phyloP scores from a whole-genome alignment of 352 stramenopile genomes.

The Pythium volutum region DNA sequence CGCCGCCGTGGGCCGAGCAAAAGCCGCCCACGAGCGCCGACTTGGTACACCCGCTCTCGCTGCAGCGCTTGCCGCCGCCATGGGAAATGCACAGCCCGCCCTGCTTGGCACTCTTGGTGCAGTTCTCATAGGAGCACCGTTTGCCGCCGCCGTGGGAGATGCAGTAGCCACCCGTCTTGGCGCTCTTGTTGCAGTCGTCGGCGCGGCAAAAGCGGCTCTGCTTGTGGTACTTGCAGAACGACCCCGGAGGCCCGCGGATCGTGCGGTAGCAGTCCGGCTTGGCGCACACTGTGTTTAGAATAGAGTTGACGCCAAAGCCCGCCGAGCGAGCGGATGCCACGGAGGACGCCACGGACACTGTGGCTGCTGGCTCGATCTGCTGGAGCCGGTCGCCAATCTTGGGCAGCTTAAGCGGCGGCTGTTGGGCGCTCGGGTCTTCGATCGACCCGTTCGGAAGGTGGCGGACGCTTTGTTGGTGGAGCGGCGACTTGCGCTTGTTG shows the following conservation, averaged over 20 bases:
- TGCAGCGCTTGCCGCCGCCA: constrained; percentile 79
- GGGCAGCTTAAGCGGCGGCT: neutral
- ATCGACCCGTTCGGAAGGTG: constrained; percentile 26
- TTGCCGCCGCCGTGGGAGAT: constrained; percentile 62
- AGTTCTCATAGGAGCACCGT: constrained; percentile 64
- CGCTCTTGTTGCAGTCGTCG: constrained; percentile 63
- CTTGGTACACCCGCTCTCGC: constrained; percentile 69
- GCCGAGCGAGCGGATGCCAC: neutral
- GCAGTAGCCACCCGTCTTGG: constrained; percentile 75
- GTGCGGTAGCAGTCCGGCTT: constrained; percentile 79
- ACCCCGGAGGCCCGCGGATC: constrained; percentile 56
- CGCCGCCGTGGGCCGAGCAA: constrained; percentile 79
- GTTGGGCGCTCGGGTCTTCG: constrained; percentile 19
- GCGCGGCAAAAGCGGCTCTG: constrained; percentile 76
- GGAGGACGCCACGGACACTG: neutral
- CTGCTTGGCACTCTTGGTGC: constrained; percentile 83
- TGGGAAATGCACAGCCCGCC: constrained; percentile 81
- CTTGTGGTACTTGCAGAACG: constrained; percentile 87
- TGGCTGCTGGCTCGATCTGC: neutral
- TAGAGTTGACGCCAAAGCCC: constrained; percentile 54
- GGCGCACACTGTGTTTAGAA: constrained; percentile 78
- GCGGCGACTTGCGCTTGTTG: constrained; percentile 15
- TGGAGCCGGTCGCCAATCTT: neutral
- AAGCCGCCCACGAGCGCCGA: constrained; percentile 79
- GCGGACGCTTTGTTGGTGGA: neutral